Evolutionary conservation across 2,329 filamentous ascomycete species (phyloP).

Genomic region (Microsporum canis): DNA sequence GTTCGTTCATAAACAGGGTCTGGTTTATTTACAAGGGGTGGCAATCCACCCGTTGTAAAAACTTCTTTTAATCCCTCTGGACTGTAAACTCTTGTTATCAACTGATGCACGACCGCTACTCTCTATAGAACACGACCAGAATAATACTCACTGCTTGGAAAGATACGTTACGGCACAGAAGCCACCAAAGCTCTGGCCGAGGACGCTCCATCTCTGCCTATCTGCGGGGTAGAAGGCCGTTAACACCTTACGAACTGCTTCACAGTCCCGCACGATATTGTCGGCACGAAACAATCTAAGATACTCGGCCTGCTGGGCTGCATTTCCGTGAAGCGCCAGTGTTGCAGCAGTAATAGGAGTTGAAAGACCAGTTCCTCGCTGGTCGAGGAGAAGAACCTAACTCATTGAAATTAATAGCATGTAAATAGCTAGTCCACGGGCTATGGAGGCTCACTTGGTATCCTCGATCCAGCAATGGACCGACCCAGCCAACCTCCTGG

Average conservation of each 20-base stretch:
- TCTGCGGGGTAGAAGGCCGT: constrained; percentile 57
- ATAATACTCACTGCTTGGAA: constrained; percentile 50
- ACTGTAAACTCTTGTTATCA: constrained; percentile 21
- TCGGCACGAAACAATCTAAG: constrained; percentile 79
- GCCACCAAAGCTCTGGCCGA: constrained; percentile 87
- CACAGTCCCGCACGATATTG: constrained; percentile 78
- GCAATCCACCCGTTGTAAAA: constrained; percentile 75
- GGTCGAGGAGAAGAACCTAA: constrained; percentile 66
- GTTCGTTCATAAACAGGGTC: constrained; percentile 65
- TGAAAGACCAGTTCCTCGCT: constrained; percentile 78
- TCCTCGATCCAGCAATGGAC: constrained; percentile 60
- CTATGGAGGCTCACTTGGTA: constrained; percentile 51
- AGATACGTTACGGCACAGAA: constrained; percentile 79
- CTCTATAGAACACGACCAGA: background rate
- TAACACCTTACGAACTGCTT: constrained; percentile 67
- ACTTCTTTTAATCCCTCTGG: constrained; percentile 69
- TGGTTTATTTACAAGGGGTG: constrained; percentile 58
- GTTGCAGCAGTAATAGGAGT: constrained; percentile 65
- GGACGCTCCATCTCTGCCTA: constrained; percentile 69
- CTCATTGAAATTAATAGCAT: background rate
- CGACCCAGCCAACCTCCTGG: constrained; percentile 61
- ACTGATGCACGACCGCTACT: background rate
- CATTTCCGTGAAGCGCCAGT: constrained; percentile 52
- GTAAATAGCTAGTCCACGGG: background rate
- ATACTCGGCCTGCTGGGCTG: constrained; percentile 62